These are phyloP conservation scores for Agaricus subrufescens DNA, from an alignment of 768 basidiomycete genomes.

Conservation along the genomic window DNA sequence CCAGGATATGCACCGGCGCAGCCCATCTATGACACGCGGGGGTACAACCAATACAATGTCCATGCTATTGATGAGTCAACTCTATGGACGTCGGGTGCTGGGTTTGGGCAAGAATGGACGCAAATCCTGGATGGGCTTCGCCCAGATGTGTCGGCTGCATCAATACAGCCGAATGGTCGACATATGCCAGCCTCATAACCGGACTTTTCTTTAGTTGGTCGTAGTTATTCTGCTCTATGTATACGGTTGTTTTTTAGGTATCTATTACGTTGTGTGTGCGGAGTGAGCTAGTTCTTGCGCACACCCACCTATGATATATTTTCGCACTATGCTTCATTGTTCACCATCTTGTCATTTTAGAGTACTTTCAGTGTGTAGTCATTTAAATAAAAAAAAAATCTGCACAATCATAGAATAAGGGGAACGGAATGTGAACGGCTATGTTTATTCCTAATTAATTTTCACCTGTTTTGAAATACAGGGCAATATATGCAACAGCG, in stretches of 20 bases:
- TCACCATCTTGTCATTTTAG: constrained; percentile 5
- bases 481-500: constrained; percentile 30
- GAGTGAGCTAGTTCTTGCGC: constrained; percentile 9
- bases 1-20: constrained; percentile 13
- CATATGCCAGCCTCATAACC: constrained; percentile 31
- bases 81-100: constrained; percentile 74
- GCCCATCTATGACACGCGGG: constrained; percentile 32
- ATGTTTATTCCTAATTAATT: constrained; percentile 28
- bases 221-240: constrained; percentile 10
- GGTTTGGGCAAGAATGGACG: constrained; percentile 75
- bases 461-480: constrained; percentile 15
- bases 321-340: neutral
- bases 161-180: constrained; percentile 18
- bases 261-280: constrained; percentile 11
- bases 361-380: constrained; percentile 25
- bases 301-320: constrained; percentile 1
- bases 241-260: constrained; percentile 14
- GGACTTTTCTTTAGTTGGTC: constrained; percentile 1
- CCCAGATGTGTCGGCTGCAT: constrained; percentile 26
- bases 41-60: constrained; percentile 38
- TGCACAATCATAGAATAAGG: no score
- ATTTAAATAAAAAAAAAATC: constrained; percentile 19
- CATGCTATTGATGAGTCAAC: constrained; percentile 56
- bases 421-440: no score
- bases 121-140: constrained; percentile 58